Evolutionary conservation across 495 filamentous ascomycete species (phyloP), one percentile per base, ranked within the genome.

Genomic region (Lentithecium fluviatile): DNA sequence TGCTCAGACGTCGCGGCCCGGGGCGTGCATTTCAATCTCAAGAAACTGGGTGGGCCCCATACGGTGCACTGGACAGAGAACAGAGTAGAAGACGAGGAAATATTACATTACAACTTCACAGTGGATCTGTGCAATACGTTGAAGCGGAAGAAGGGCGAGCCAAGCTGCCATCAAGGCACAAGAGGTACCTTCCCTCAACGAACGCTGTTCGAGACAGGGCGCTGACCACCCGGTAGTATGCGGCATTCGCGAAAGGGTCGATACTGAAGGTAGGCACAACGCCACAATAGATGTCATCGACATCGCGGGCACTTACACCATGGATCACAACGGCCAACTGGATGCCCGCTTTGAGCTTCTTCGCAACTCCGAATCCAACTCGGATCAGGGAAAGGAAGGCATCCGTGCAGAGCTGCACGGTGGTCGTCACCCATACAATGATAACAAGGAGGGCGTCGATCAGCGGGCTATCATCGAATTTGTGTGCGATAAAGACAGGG

Each of bases 401-500:
- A 58, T 97, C 11, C 78, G 79, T 17, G 64, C 95, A 0, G 82
- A 85, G 64, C 72, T 97, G 23, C 75, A 83, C 40, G 91, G 92
- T 4, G 89, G 85, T 8, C 74, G 76, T 47, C 86, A 83, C 63
- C 71, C 72, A 8, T 76, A 75, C 42, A 69, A 75, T 13, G 73
- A 74, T 20, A 53, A 72, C 24, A 71, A 70, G 45, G 76, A 83
- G 55, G 72, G 77, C 49, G 74, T 80, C 50, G 67, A 79, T 50
- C 86, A 91, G 60, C 77, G 78, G 55, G 88, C 90, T 4, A 76
- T 95, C 6, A 82, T 97, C 23, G 90, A 97, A 63, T 92, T 97
- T 60, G 55, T 89, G 34, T 98, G 94, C 72, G 85, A 94, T 65
- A 75, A 72, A 25, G 79, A 84, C 4, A 73, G 81, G 38, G 83